Base-by-base conservation (phyloP, 129 eudicot genomes). In the Scalesia atractyloides region DNA sequence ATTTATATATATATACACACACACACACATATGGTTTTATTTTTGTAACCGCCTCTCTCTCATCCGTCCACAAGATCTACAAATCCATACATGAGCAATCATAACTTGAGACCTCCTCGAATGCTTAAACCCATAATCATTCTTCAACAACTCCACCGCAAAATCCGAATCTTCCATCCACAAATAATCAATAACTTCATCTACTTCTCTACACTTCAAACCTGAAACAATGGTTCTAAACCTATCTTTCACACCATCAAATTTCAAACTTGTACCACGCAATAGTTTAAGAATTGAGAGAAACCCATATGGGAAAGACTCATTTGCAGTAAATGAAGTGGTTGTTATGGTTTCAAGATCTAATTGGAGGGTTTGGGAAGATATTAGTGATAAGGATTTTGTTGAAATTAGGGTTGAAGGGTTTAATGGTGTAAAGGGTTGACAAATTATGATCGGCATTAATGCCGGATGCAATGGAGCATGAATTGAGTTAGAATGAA, bases 71-170 rank as follows among this genome's bases (percentile, higher is more conserved):
- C 30, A 1, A 24, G 30, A 24, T 24, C 30, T 24, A 33, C 63
- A 68, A 5, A 90, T 93, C 85, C 88, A 83, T 51, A 83, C 24
- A 76, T 86, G 97, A 62, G 90, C 88, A 62, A 88, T 72, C 53
- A 67, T 48, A 48, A 91, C 65, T 20, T 67, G 73, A 53, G 84
- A 82, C 14, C 2, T 43, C 12, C 67, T 80, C 3, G 89, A 82
- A 77, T 82, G 89, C 76, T 24, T 79, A 75, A 86, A 70, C 30
- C 92, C 87, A 34, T 79, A 77, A 64, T 76, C 87, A 67, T 71
- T 83, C 56, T 69, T 87, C 86, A 91, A 66, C 49, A 76, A 37
- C 63, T 71, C 82, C 37, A 87, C 75, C 17, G 86, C 95, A 50
- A 44, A 63, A 37, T 62, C 81, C 26, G 84, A 73, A 44, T 66